Evolutionary conservation across 495 filamentous ascomycete genomes (phyloP).

Genomic region (Aspergillus kassunensis): DNA sequence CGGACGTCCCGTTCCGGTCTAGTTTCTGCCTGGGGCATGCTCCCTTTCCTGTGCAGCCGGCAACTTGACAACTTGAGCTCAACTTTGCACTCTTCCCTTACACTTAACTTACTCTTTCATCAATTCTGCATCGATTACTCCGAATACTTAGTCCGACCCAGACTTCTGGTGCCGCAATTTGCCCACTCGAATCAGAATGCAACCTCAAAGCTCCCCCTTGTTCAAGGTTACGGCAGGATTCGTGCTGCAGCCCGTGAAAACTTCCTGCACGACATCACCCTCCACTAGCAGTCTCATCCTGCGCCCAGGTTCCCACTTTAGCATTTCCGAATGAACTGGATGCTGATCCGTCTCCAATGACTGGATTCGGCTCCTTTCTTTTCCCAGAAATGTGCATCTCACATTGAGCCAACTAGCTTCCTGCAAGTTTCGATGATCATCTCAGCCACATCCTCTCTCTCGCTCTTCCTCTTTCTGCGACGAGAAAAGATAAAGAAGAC

Average conservation of each 20-base stretch:
- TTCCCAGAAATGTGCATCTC: slow-evolving; percentile 16
- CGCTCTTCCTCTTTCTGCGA: too few species aligned
- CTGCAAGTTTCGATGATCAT: slow-evolving; percentile 23
- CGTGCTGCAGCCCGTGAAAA: slow-evolving; percentile 21
- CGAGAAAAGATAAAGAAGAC: slow-evolving; percentile 1
- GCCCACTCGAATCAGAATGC: slow-evolving; percentile 14
- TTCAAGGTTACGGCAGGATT: slow-evolving; percentile 25
- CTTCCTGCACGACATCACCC: slow-evolving; percentile 25
- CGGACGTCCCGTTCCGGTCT: neutral
- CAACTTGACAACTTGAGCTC: too few species aligned
- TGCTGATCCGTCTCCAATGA: slow-evolving; percentile 14
- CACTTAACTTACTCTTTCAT: too few species aligned
- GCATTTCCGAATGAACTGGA: slow-evolving; percentile 14
- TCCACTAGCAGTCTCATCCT: slow-evolving; percentile 9
- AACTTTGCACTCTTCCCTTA: too few species aligned
- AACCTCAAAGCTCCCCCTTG: slow-evolving; percentile 19
- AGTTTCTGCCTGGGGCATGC: neutral
- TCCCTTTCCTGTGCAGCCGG: too few species aligned
- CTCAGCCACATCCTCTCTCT: slow-evolving; percentile 27
- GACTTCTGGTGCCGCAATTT: neutral
- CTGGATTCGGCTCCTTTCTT: slow-evolving; percentile 15
- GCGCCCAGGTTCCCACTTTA: slow-evolving; percentile 5
- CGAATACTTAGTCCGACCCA: neutral
- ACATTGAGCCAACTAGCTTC: slow-evolving; percentile 24
- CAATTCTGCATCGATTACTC: too few species aligned